Base-by-base conservation (phyloP, 1,284 basidiomycete species). In the Cerioporus squamosus region DNA sequence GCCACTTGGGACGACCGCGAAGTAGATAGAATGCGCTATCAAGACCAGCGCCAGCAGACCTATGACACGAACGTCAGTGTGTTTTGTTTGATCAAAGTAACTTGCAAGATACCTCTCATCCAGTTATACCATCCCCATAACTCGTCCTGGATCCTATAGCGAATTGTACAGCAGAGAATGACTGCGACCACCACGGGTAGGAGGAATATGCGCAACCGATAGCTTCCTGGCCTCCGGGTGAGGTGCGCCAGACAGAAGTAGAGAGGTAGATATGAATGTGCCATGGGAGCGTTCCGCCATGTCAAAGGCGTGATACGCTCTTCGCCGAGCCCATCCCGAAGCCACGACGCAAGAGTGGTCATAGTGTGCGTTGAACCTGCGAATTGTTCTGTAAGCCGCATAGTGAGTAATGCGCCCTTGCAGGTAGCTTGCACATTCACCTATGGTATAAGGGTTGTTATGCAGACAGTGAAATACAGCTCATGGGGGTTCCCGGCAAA, bases 201-300 rank as follows among this genome's bases (percentile, higher is more conserved):
- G 2, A 91, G 67, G 0, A 85, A 72, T 3, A 91, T 66, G 20
- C 90, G 82, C 22, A 85, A 75, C 22, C 78, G 62, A 64, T 83
- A 80, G 0, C 91, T 93, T 51, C 84, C 75, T 12, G 82, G 83
- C 58, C 88, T 74, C 60, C 90, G 79, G 4, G 83, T 81, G 24
- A 93, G 82, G 69, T 88, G 91, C 46, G 86, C 87, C 73, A 92
- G 77, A 66, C 83, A 79, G 15, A 87, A 65, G 65, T 86, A 83
- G 0, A 87, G 87, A 5, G 83, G 54, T 53, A 84, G 74, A 58
- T 81, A 84, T 5, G 78, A 62, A 18, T 86, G 62, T 15, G 83
- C 79, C 24, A 76, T 72, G 17, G 77, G 78, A 12, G 75, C 67
- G 14, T 76, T 81, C 8, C 64, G 48, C 70, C 71, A 76, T 57